Evolutionary conservation across 2,329 filamentous ascomycete species (phyloP).

Genomic region (Beauveria scarabaeidicola): DNA sequence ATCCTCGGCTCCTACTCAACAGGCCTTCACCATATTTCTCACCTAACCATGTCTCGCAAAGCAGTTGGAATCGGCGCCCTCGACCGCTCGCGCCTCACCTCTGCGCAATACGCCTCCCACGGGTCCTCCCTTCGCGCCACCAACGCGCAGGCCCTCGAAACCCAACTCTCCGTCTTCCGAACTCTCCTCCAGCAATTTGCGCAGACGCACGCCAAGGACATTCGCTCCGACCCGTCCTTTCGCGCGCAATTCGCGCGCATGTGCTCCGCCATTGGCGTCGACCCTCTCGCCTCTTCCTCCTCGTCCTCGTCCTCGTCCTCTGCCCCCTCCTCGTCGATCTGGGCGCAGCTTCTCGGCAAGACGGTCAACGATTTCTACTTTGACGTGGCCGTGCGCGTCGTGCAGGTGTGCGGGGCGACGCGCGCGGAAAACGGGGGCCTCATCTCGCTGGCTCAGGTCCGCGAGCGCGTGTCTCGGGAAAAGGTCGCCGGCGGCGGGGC

Average conservation of each 20-base stretch:
- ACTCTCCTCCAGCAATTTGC: constrained; percentile 92
- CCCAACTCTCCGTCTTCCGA: constrained; percentile 92
- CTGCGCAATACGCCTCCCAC: constrained; percentile 83
- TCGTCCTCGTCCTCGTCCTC: constrained; percentile 29
- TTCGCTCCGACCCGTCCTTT: constrained; percentile 89
- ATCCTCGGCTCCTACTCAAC: background rate
- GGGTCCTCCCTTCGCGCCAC: constrained; percentile 76
- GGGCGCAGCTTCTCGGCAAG: constrained; percentile 84
- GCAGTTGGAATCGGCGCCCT: constrained; percentile 89
- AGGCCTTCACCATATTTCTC: background rate
- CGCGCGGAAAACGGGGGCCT: constrained; percentile 87
- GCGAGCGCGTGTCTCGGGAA: constrained; percentile 63
- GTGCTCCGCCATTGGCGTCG: constrained; percentile 94
- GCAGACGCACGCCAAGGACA: constrained; percentile 88
- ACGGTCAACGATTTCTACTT: constrained; percentile 99
- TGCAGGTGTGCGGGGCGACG: constrained; percentile 83
- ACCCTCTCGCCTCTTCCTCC: constrained; percentile 63
- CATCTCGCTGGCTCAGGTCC: constrained; percentile 74
- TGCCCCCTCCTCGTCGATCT: constrained; percentile 53
- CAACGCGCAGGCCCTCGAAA: constrained; percentile 79
- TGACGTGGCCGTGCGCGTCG: constrained; percentile 88
- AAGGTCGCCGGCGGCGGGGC: constrained; percentile 60
- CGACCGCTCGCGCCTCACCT: constrained; percentile 73
- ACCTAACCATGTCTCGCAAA: constrained; percentile 40
- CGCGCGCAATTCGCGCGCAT: constrained; percentile 96